Percentiles rank a stretch among this genome's conserved stretches.
These are phyloP conservation scores for Hordeum vulgare DNA, from an alignment of 176 grass and related monocot genomes.

Conservation along the genomic window MorexV3_pseudomolecules_assembly NC_058520.1:300771110-300771609, in stretches of 20 bases:
- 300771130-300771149: conserved; percentile 89
- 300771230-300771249: conserved; percentile 73
- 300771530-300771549: neutral
- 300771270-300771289: conserved; percentile 78
- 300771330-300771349: conserved; percentile 1
- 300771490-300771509: neutral
- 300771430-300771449: neutral
- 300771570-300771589: conserved; percentile 32
- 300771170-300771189: conserved; percentile 85
- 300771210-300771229: conserved; percentile 66
- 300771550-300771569: neutral
- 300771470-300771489: neutral
- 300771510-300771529: neutral
- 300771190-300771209: conserved; percentile 63
- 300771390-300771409: conserved; percentile 23
- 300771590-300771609: conserved; percentile 51
- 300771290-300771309: conserved; percentile 64
- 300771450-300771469: conserved; percentile 3
- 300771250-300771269: conserved; percentile 87
- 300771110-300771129: conserved; percentile 71
- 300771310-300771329: conserved; percentile 38
- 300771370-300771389: conserved; percentile 10
- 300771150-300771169: conserved; percentile 89
- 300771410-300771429: conserved; percentile 5
- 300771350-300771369: neutral